Base-by-base conservation (phyloP, 108 stramenopile species). In the Fistulifera pelliculosa region DNA sequence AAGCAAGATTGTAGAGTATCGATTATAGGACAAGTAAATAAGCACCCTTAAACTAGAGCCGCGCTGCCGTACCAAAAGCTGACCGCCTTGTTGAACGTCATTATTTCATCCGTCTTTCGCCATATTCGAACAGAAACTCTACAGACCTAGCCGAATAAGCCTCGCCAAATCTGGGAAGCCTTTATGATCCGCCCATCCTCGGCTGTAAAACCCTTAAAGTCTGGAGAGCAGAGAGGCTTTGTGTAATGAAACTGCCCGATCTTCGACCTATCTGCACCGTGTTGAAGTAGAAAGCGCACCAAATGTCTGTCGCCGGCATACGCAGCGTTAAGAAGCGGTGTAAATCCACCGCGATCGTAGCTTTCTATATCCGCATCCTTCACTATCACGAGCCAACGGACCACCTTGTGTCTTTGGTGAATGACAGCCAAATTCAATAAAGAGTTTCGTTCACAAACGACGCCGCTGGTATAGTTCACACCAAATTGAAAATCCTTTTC, bases 391-490 rank as follows among this genome's bases (percentile, higher is more conserved):
- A 90, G 66, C 88, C 88, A 90, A 41, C 74, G 72, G 13, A 71
- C 80, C 41, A 82, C 71, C 35, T 86, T 90, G 54, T 77, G 71
- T 21, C 88, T 60, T 28, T 66, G 45, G 47, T 84, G 58, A 24
- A 90, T 86, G 13, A 85, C 80, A 28, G 88, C 84, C 41, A 81
- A 65, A 57, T 90, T 90, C 31, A 90, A 65, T 15, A 90, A 58
- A 22, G 79, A 80, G 49, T 90, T 90, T 21, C 84, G 72, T 48
- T 90, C 88, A 27, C 80, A 76, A 22, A 90, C 82, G 54, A 82
- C 76, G 1, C 80, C 80, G 21, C 80, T 81, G 17, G 69, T 68
- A 65, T 86, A 90, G 47, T 90, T 77, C 10, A 86, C 66, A 41
- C 71, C 58, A 48, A 90, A 86, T 10, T 60, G 54, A 65, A 83